Conservation (phyloP, 139 green algal species). For the Chlorella vulgaris region DNA sequence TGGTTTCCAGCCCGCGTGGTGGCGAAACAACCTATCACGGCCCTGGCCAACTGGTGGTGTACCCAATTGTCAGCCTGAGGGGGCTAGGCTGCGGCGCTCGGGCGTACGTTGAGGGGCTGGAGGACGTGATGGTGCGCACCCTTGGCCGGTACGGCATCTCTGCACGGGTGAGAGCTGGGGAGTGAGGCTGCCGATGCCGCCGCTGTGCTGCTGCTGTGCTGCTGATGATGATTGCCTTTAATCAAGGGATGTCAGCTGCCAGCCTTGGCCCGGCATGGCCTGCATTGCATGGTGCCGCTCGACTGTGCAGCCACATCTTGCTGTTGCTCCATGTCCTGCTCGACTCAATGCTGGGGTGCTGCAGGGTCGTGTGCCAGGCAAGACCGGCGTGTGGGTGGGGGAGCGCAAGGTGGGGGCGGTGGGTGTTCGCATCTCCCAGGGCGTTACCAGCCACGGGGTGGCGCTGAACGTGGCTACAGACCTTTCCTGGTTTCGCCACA, state of each 20-base stretch:
- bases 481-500: conserved; percentile 75
- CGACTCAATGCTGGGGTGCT: not conserved
- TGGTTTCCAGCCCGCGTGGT: conserved; percentile 50
- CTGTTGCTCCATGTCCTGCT: not conserved
- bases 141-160: conserved; percentile 57
- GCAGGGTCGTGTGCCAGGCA: conserved; percentile 54
- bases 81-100: conserved; percentile 72
- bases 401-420: conserved; percentile 91
- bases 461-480: conserved; percentile 88
- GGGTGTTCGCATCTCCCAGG: conserved; percentile 87
- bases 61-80: conserved; percentile 87
- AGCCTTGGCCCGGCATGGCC: no score
- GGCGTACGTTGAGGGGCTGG: conserved; percentile 88
- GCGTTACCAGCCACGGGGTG: conserved; percentile 88
- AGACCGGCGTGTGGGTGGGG: conserved; percentile 90
- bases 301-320: no score
- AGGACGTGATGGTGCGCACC: conserved; percentile 80
- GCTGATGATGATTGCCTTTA: not conserved
- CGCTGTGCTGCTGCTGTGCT: not conserved
- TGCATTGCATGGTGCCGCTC: no score
- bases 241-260: no score
- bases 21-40: conserved; percentile 93
- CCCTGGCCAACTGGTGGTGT: conserved; percentile 91
- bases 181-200: not conserved
- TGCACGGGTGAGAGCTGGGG: conserved; percentile 37